These are phyloP conservation scores for Goffeauzyma gilvescens DNA, from an alignment of 768 basidiomycete genomes.

Conservation along the genomic window DNA sequence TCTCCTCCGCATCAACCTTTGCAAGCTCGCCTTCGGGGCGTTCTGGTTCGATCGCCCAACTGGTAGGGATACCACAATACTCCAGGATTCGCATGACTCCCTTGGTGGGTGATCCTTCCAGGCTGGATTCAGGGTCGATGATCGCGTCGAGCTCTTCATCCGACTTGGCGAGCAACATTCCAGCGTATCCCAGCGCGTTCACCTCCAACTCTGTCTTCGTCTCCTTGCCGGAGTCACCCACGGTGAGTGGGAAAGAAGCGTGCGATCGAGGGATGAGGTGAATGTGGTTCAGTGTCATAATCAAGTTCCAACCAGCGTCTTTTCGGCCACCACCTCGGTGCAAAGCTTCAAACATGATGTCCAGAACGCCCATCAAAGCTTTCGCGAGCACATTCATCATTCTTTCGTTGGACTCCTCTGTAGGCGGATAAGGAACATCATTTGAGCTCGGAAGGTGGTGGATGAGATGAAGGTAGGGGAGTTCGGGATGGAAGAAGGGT, in stretches of 20 bases:
- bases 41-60: too few species aligned
- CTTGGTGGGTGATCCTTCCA: constrained; percentile 2
- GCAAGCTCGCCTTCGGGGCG: too few species aligned
- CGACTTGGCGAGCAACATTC: constrained; percentile 72
- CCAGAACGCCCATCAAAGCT: constrained; percentile 23
- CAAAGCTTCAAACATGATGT: constrained; percentile 23
- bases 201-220: constrained; percentile 39
- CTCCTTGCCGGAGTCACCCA: neutral
- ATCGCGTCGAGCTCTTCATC: constrained; percentile 54
- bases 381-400: constrained; percentile 23
- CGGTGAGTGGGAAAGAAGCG: constrained; percentile 20
- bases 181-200: constrained; percentile 77
- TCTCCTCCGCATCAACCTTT: too few species aligned
- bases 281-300: constrained; percentile 45
- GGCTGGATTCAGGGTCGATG: constrained; percentile 33
- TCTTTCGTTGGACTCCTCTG: constrained; percentile 12
- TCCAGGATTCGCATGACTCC: constrained; percentile 22
- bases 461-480: constrained; percentile 44
- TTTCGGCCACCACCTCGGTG: constrained; percentile 14
- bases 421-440: constrained; percentile 16
- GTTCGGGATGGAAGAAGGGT: constrained; percentile 47
- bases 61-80: constrained; percentile 22
- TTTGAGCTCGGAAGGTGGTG: constrained; percentile 18
- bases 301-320: constrained; percentile 28
- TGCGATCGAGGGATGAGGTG: constrained; percentile 59